Conservation (phyloP, 805 yeast species). For the Schwanniomyces vanrijiae region DNA sequence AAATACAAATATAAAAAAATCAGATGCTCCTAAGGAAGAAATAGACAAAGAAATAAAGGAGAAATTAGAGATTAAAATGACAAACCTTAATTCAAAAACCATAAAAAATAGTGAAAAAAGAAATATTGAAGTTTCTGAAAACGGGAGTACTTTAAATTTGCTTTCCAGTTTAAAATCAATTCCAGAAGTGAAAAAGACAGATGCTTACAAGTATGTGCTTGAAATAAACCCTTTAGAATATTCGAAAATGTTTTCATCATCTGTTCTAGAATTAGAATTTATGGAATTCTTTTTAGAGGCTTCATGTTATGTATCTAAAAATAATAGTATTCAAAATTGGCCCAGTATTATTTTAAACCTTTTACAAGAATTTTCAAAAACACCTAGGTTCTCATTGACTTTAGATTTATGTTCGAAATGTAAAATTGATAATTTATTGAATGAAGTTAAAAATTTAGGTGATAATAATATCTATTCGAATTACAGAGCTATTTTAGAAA, state of each 20-base stretch:
- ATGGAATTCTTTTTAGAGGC: constrained; percentile 51
- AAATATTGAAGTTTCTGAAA: constrained; percentile 10
- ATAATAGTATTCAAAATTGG: constrained; percentile 12
- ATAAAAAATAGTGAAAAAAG: background rate
- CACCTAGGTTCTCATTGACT: constrained; percentile 37
- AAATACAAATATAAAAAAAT: background rate
- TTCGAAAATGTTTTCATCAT: constrained; percentile 30
- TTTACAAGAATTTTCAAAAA: constrained; percentile 25
- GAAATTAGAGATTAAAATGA: constrained; percentile 11
- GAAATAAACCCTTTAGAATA: constrained; percentile 22
- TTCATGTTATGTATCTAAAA: constrained; percentile 15
- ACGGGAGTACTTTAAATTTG: constrained; percentile 24
- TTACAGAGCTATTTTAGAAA: background rate
- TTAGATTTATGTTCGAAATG: constrained; percentile 26
- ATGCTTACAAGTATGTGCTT: constrained; percentile 39
- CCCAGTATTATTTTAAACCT: constrained; percentile 16
- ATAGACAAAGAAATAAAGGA: constrained; percentile 12
- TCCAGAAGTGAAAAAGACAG: constrained; percentile 22
- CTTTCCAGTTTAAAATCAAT: constrained; percentile 24
- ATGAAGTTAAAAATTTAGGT: background rate
- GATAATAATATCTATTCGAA: background rate
- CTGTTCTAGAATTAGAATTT: constrained; percentile 52
- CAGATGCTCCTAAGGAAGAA: background rate
- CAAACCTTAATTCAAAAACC: background rate
- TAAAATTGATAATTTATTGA: constrained; percentile 10